phyloP scores from a whole-genome alignment of 228 moss, liverwort and hornwort genomes.

The Sphagnum magellanicum region DNA sequence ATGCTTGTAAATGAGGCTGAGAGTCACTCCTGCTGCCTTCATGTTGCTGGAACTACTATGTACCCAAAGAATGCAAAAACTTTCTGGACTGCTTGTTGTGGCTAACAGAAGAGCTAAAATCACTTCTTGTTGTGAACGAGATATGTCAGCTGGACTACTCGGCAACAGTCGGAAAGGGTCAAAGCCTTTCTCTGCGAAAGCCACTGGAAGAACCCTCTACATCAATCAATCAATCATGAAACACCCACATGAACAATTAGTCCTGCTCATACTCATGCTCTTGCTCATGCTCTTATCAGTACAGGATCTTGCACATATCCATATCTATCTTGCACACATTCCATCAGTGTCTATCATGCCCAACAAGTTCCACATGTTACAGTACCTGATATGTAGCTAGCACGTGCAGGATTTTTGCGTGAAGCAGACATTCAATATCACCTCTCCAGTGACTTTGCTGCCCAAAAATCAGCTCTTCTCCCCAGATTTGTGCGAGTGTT shows the following conservation, averaged over 20 bases:
- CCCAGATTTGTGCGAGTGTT: slow-evolving; percentile 59
- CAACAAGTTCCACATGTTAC: not conserved
- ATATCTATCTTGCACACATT: too few species aligned
- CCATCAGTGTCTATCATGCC: too few species aligned
- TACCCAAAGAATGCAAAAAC: slow-evolving; percentile 9
- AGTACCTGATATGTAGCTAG: slow-evolving; percentile 87
- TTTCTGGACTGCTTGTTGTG: slow-evolving; percentile 37
- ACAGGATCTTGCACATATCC: too few species aligned
- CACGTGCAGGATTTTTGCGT: slow-evolving; percentile 79
- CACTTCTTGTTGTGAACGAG: slow-evolving; percentile 60
- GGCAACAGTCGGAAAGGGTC: slow-evolving; percentile 91
- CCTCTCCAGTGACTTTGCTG: slow-evolving; percentile 11
- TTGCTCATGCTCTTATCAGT: too few species aligned
- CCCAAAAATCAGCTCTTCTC: slow-evolving; percentile 30
- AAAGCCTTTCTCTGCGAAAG: slow-evolving; percentile 83
- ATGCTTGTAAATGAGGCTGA: slow-evolving; percentile 61
- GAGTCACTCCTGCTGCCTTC: slow-evolving; percentile 27
- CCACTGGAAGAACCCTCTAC: slow-evolving; percentile 81
- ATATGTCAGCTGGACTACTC: slow-evolving; percentile 52
- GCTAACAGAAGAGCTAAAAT: slow-evolving; percentile 72
- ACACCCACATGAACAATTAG: not conserved
- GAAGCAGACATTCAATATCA: slow-evolving; percentile 35
- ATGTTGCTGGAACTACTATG: slow-evolving; percentile 9
- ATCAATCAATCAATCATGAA: slow-evolving; percentile 4
- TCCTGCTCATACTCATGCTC: not conserved